phyloP scores from a whole-genome alignment of 441 rosid genomes.

The Erysimum cheiri region DNA sequence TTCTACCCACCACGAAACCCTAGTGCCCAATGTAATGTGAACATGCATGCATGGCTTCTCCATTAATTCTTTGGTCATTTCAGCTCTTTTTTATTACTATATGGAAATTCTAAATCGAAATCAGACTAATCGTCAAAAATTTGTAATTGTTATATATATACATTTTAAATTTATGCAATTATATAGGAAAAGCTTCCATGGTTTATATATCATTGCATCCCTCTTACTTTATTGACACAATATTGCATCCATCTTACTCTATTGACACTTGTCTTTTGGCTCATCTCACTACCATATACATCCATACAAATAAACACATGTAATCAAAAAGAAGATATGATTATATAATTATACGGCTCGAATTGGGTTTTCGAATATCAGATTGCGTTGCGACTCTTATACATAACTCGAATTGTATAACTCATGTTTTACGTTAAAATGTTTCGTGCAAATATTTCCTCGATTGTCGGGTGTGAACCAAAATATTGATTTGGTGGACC shows the following conservation, averaged over 20 bases:
- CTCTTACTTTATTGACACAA: conserved; percentile 11
- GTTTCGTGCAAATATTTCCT: conserved; percentile 38
- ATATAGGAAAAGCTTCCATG: conserved; percentile 1
- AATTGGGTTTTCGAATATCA: neutral
- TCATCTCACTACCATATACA: conserved; percentile 10
- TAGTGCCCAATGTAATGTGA: conserved; percentile 46
- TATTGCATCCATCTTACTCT: conserved; percentile 23
- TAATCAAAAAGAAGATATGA: neutral
- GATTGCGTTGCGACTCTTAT: conserved; percentile 25
- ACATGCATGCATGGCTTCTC: conserved; percentile 42
- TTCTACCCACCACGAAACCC: conserved; percentile 76
- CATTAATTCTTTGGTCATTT: conserved; percentile 7
- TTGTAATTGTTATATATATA: neutral
- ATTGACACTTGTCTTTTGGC: conserved; percentile 34
- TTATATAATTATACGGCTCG: conserved; percentile 13
- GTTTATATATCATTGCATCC: conserved; percentile 9
- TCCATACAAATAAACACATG: conserved; percentile 15
- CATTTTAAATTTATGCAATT: conserved; percentile 1
- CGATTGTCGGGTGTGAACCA: conserved; percentile 24
- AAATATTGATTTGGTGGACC: conserved; percentile 36
- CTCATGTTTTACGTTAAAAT: conserved; percentile 24
- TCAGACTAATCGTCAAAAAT: conserved; percentile 17
- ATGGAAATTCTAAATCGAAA: conserved; percentile 10
- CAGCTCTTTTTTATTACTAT: neutral
- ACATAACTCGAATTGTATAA: conserved; percentile 27